These are phyloP conservation scores for Debaryomyces sp. DNA, from an alignment of 1,139 yeast species.

Conservation along the genomic window DNA sequence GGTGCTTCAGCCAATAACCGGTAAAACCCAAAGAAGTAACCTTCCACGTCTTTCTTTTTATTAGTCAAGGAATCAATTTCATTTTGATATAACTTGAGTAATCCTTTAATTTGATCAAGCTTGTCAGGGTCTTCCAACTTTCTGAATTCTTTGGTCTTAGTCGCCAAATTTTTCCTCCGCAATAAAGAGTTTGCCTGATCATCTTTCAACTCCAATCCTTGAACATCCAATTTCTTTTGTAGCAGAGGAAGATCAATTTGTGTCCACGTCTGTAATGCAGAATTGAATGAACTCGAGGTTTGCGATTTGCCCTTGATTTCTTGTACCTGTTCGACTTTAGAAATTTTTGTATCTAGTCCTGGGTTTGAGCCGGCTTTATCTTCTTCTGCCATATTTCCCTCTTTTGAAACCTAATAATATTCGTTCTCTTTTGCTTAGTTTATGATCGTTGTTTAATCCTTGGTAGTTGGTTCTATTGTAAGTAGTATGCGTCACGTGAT, in stretches of 20 bases:
- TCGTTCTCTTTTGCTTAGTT: neutral
- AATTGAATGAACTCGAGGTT: slow-evolving; percentile 8
- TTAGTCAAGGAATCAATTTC: slow-evolving; percentile 84
- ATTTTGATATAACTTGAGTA: slow-evolving; percentile 81
- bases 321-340: neutral
- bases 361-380: neutral
- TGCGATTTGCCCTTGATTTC: neutral
- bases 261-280: slow-evolving; percentile 77
- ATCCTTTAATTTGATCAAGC: slow-evolving; percentile 60
- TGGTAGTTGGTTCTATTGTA: neutral
- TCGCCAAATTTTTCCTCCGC: slow-evolving; percentile 74
- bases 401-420: neutral
- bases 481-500: neutral
- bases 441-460: neutral
- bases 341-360: neutral
- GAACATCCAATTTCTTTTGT: slow-evolving; percentile 73
- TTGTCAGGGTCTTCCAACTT: slow-evolving; percentile 70
- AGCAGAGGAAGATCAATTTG: slow-evolving; percentile 68
- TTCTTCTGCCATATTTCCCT: neutral
- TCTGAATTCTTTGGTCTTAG: slow-evolving; percentile 80
- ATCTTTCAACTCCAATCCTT: slow-evolving; percentile 72
- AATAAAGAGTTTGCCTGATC: slow-evolving; percentile 68
- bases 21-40: slow-evolving; percentile 72
- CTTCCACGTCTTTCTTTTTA: slow-evolving; percentile 75
- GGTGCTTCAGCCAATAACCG: slow-evolving; percentile 85